These are phyloP conservation scores for Lachnum nothofagi DNA, from an alignment of 2,329 filamentous ascomycete species.

Conservation along the genomic window DNA sequence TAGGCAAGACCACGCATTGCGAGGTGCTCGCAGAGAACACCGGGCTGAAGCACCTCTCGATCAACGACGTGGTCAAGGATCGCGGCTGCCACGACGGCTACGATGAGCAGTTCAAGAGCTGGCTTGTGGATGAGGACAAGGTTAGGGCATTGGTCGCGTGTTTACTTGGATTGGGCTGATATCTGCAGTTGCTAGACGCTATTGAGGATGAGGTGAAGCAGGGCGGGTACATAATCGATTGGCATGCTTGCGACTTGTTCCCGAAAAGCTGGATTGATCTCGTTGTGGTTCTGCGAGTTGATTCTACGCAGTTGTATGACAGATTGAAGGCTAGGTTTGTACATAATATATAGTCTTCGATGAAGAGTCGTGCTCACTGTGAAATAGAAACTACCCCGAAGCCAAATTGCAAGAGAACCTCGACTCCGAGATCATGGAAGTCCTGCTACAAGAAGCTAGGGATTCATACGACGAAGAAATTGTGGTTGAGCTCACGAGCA, in stretches of 20 bases:
- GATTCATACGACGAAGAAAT: conserved; percentile 83
- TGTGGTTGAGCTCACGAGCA: conserved; percentile 82
- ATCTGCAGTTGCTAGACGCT: conserved; percentile 68
- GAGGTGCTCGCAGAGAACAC: conserved; percentile 72
- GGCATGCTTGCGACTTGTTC: conserved; percentile 96
- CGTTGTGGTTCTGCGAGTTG: conserved; percentile 81
- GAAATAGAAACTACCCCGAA: conserved; percentile 68
- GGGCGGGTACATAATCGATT: conserved; percentile 89
- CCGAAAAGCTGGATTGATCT: conserved; percentile 91
- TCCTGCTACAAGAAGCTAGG: conserved; percentile 81
- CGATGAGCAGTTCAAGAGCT: conserved; percentile 78
- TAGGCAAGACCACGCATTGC: conserved; percentile 91
- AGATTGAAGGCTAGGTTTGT: conserved; percentile 65
- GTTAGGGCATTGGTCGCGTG: conserved; percentile 39
- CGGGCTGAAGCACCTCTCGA: conserved; percentile 73
- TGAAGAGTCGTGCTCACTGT: neutral
- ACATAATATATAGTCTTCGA: neutral
- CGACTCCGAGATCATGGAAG: conserved; percentile 96
- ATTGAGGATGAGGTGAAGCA: conserved; percentile 74
- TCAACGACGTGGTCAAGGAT: conserved; percentile 91
- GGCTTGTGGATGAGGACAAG: conserved; percentile 96
- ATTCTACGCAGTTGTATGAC: conserved; percentile 78
- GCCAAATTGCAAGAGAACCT: conserved; percentile 92
- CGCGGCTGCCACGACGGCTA: conserved; percentile 80
- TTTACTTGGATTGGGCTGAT: conserved; percentile 1